Percentiles rank a stretch among this genome's conserved stretches.
Conservation (phyloP, 1,284 basidiomycete genomes). For the Puccinia hordei region DNA sequence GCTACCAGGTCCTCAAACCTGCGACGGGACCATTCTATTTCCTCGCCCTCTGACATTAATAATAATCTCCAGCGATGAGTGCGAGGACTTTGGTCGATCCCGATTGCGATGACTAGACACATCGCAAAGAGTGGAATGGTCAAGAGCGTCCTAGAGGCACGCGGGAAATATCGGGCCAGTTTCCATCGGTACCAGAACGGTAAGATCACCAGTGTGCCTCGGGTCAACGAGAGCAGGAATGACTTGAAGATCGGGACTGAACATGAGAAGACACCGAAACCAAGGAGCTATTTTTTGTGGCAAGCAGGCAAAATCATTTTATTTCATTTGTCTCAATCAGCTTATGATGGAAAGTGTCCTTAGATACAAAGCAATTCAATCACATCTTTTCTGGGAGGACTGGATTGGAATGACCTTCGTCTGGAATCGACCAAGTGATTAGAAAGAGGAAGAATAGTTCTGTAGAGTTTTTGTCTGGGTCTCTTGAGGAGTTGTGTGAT, state of each 20-base stretch:
- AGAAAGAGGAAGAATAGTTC: background rate
- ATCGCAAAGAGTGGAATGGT: conserved; percentile 60
- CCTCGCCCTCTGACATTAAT: conserved; percentile 63
- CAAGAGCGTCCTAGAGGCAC: conserved; percentile 37
- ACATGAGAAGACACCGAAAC: conserved; percentile 50
- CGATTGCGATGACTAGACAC: conserved; percentile 63
- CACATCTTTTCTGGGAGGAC: conserved; percentile 20
- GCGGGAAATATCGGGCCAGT: conserved; percentile 33
- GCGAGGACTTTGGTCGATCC: conserved; percentile 62
- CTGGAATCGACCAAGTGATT: background rate
- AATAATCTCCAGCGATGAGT: conserved; percentile 64
- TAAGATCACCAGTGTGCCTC: conserved; percentile 61
- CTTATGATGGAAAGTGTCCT: background rate
- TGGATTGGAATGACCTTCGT: conserved; percentile 17
- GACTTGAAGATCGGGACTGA: conserved; percentile 59
- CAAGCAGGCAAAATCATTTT: background rate
- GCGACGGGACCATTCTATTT: conserved; percentile 62
- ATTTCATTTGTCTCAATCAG: background rate
- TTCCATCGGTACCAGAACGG: conserved; percentile 63
- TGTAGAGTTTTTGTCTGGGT: background rate
- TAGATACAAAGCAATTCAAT: conserved; percentile 1
- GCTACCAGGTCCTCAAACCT: conserved; percentile 58
- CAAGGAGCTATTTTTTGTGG: conserved; percentile 35
- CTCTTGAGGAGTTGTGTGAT: background rate
- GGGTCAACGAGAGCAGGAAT: conserved; percentile 60